A percentile compares a stretch with the other conserved stretches of the same genome.
phyloP scores from a whole-genome alignment of 2,329 filamentous ascomycete genomes.

The Coniochaeta hoffmannii region DNA sequence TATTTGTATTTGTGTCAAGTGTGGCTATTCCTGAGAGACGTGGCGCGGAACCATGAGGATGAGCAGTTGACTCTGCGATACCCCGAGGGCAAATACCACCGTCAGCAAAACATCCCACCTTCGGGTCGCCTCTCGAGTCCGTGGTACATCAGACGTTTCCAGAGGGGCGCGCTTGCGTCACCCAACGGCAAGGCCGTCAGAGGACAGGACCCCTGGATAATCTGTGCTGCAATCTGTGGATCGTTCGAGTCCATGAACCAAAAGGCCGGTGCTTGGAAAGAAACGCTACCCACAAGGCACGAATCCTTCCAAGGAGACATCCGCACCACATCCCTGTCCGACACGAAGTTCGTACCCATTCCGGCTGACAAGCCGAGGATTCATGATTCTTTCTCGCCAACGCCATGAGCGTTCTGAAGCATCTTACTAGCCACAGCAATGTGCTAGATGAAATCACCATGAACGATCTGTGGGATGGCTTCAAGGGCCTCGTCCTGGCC shows the following conservation, averaged over 20 bases:
- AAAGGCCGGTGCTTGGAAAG: background rate
- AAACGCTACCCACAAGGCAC: background rate
- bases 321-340: background rate
- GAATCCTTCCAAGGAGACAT: background rate
- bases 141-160: background rate
- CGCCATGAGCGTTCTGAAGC: conserved; percentile 3
- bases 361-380: background rate
- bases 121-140: background rate
- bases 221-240: background rate
- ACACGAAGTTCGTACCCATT: background rate
- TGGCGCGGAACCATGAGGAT: background rate
- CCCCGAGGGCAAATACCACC: background rate
- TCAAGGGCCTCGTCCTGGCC: conserved; percentile 14
- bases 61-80: background rate
- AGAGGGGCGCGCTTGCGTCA: background rate
- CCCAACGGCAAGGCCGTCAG: background rate
- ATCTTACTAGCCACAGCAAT: conserved; percentile 6
- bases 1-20: background rate
- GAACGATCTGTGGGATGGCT: conserved; percentile 13
- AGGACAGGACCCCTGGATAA: background rate
- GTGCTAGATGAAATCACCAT: conserved; percentile 13
- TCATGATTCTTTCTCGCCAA: background rate
- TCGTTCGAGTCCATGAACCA: background rate
- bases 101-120: background rate
- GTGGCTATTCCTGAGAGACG: background rate